Percentiles rank a stretch among this genome's conserved stretches.
Conservation (phyloP, 2,329 filamentous ascomycete genomes). For the Aureobasidium sp. region DNA sequence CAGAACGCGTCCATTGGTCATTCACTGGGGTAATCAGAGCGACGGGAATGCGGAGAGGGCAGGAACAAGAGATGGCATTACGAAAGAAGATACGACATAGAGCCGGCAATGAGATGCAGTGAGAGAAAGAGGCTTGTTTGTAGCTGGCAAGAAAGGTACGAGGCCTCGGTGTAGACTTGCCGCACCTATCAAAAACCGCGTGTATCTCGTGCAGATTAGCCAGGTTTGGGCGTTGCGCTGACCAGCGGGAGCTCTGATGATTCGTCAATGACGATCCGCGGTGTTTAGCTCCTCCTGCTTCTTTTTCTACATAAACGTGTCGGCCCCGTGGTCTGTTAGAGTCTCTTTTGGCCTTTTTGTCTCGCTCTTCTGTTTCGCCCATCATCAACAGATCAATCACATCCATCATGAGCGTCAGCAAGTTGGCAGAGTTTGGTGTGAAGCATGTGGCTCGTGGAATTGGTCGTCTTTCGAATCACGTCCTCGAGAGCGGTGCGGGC, state of each 20-base stretch:
- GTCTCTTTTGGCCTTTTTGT: neutral
- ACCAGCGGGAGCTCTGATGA: constrained; percentile 10
- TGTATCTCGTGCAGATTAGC: constrained; percentile 4
- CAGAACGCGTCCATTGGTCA: constrained; percentile 8
- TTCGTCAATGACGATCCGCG: constrained; percentile 10
- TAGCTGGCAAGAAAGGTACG: neutral
- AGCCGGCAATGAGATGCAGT: neutral
- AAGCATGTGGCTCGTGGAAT: constrained; percentile 19
- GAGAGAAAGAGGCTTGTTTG: neutral
- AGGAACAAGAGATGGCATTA: constrained; percentile 12
- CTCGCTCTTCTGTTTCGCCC: neutral
- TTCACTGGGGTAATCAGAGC: neutral
- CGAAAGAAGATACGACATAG: constrained; percentile 8
- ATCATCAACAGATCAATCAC: neutral
- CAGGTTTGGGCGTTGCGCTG: constrained; percentile 8
- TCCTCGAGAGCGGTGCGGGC: constrained; percentile 28
- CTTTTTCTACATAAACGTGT: constrained; percentile 13
- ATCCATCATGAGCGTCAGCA: constrained; percentile 17
- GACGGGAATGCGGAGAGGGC: constrained; percentile 2
- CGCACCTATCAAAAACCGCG: neutral
- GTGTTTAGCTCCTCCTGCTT: constrained; percentile 1
- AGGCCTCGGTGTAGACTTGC: constrained; percentile 13
- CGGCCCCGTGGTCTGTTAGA: constrained; percentile 4
- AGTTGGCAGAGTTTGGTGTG: constrained; percentile 18
- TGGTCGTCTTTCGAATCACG: constrained; percentile 21